These are phyloP conservation scores for Thelephora aurantiotincta DNA, from an alignment of 768 basidiomycete species.

Conservation along the genomic window DNA sequence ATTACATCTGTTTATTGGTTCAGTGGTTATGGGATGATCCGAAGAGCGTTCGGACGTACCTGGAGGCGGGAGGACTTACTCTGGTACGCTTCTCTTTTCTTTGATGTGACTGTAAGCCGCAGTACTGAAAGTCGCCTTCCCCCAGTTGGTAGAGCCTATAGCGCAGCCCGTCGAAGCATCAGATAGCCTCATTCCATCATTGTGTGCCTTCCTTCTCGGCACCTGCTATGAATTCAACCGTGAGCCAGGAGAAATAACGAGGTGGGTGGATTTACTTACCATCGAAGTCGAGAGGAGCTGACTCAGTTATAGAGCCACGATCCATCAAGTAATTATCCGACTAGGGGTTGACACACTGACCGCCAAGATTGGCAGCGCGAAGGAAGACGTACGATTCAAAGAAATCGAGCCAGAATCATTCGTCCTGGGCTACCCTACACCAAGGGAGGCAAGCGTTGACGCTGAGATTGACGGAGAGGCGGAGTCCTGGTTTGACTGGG, in stretches of 20 bases:
- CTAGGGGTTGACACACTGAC: conserved; percentile 83
- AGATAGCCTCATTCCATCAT: conserved; percentile 76
- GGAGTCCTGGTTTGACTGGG: conserved; percentile 97
- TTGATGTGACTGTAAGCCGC: background rate
- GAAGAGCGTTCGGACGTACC: conserved; percentile 71
- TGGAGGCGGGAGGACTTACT: conserved; percentile 81
- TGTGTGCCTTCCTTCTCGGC: conserved; percentile 85
- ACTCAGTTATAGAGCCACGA: conserved; percentile 43
- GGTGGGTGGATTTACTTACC: conserved; percentile 31
- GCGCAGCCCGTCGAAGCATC: conserved; percentile 70
- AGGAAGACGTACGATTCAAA: conserved; percentile 91
- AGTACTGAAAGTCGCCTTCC: background rate
- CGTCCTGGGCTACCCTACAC: conserved; percentile 41
- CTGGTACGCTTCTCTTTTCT: conserved; percentile 47
- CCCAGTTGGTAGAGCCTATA: conserved; percentile 85
- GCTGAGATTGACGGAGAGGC: conserved; percentile 40
- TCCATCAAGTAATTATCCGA: conserved; percentile 80
- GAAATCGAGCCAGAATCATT: conserved; percentile 75
- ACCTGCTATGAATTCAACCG: conserved; percentile 95
- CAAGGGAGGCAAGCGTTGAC: conserved; percentile 20
- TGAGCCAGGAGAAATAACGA: conserved; percentile 90
- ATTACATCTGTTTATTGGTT: conserved; percentile 67
- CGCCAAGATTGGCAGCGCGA: conserved; percentile 71
- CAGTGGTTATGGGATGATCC: conserved; percentile 99
- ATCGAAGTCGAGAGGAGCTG: background rate